These are phyloP conservation scores for Raddia guianensis DNA, from an alignment of 176 grass and related monocot genomes.

Conservation along the genomic window DNA sequence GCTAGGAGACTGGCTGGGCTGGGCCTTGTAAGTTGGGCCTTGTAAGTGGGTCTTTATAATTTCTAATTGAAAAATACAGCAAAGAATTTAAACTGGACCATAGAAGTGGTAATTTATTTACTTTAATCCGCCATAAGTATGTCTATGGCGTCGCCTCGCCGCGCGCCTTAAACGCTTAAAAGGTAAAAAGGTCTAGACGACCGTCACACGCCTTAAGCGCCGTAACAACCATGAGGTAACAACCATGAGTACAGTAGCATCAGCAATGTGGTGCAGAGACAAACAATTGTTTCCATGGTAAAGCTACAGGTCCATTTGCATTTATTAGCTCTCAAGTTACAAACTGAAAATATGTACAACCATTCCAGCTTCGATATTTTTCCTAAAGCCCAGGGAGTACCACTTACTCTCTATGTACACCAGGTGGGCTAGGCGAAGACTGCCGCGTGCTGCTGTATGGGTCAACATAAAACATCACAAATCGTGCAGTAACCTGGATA, in stretches of 20 bases:
- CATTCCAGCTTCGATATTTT: not conserved
- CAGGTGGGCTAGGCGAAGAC: not conserved
- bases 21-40: too few relatives aligned
- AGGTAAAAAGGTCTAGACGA: too few relatives aligned
- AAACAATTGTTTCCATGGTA: not conserved
- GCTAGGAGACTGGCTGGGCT: too few relatives aligned
- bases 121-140: too few relatives aligned
- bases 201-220: too few relatives aligned
- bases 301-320: not conserved
- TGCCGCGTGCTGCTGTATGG: not conserved
- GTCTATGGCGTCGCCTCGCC: too few relatives aligned
- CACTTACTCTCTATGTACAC: not conserved
- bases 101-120: too few relatives aligned
- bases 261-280: not conserved
- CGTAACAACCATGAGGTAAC: too few relatives aligned
- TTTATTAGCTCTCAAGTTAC: not conserved
- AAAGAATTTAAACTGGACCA: too few relatives aligned
- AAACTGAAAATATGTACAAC: not conserved
- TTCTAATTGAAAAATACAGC: too few relatives aligned
- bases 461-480: not conserved
- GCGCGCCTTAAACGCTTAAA: too few relatives aligned
- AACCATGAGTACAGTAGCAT: not conserved
- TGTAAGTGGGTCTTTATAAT: too few relatives aligned
- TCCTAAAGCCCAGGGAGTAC: not conserved
- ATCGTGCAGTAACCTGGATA: not conserved